Evolutionary conservation across 2,329 filamentous ascomycete genomes (phyloP), one percentile per base, ranked within the genome.

Genomic region (Hymenoscyphus occultus): DNA sequence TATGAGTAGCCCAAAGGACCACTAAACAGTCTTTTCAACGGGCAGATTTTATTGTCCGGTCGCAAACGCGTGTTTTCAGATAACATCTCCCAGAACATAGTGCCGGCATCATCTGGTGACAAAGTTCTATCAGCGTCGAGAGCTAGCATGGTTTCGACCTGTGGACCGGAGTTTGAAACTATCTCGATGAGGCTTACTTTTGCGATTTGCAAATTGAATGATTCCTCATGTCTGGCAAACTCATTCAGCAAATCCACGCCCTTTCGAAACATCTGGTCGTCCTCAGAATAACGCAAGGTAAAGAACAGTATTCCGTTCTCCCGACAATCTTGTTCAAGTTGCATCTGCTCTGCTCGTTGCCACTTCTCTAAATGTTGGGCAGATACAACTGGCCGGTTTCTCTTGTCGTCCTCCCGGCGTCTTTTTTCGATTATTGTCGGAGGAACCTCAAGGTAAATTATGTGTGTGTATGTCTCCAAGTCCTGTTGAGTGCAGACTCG

Each of bases 71-170:
- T 22, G 64, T 19, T 61, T 3, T 57, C 58, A 16, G 64, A 60
- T 14, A 71, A 40, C 6, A 45, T 71, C 19, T 77, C 67, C 83
- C 82, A 87, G 72, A 86, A 86, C 62, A 84, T 48, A 0, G 45
- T 62, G 0, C 82, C 81, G 4, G 81, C 82, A 66, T 89, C 86
- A 13, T 79, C 68, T 0, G 79, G 64, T 5, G 79, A 74, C 62
- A 90, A 72, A 0, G 85, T 89, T 67, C 75, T 82, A 72, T 89
- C 86, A 0, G 75, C 86, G 66, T 90, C 86, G 2, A 90, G 58
- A 0, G 88, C 80, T 16, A 89, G 60, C 57, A 84, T 74, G 0
- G 78, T 84, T 56, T 83, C 69, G 9, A 79, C 6, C 19, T 59
- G 13, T n/a, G 45, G 9, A 40, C 14, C 5, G 61, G 40, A 9